Evolutionary conservation across 2,329 filamentous ascomycete species (phyloP).

Genomic region (Aspergillus neoniger): DNA sequence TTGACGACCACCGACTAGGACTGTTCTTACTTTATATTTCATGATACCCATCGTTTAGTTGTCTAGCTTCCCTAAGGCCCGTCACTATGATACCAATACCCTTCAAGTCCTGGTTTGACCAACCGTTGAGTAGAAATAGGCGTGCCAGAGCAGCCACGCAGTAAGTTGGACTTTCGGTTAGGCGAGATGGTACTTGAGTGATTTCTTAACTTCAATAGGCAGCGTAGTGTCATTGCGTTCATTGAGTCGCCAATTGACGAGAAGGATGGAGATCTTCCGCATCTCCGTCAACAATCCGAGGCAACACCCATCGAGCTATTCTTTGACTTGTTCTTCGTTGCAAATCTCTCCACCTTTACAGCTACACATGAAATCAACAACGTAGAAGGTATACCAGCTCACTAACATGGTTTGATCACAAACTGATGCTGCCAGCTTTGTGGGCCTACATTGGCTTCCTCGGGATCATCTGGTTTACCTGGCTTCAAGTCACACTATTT

Average conservation of each 20-base stretch:
- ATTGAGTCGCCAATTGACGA: conserved; percentile 39
- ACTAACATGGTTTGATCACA: neutral
- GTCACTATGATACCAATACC: conserved; percentile 31
- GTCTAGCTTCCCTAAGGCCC: conserved; percentile 4
- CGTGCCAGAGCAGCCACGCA: conserved; percentile 11
- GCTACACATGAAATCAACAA: conserved; percentile 58
- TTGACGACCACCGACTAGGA: neutral
- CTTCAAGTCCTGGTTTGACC: conserved; percentile 35
- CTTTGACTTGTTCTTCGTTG: conserved; percentile 64
- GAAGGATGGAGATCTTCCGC: conserved; percentile 26
- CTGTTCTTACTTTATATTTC: neutral
- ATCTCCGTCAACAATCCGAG: conserved; percentile 49
- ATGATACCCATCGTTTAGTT: conserved; percentile 20
- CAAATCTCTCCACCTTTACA: conserved; percentile 66
- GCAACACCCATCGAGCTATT: conserved; percentile 60
- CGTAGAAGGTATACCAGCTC: conserved; percentile 34
- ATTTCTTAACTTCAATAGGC: conserved; percentile 12
- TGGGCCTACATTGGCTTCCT: conserved; percentile 57
- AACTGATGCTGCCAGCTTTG: conserved; percentile 35
- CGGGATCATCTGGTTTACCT: conserved; percentile 67
- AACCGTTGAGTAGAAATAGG: conserved; percentile 23
- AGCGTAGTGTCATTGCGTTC: conserved; percentile 30
- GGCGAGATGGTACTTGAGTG: conserved; percentile 3
- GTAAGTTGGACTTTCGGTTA: conserved; percentile 24
- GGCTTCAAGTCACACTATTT: conserved; percentile 64